Evolutionary conservation across 1,284 basidiomycete genomes (phyloP).

Genomic region (Tilletia indica): DNA sequence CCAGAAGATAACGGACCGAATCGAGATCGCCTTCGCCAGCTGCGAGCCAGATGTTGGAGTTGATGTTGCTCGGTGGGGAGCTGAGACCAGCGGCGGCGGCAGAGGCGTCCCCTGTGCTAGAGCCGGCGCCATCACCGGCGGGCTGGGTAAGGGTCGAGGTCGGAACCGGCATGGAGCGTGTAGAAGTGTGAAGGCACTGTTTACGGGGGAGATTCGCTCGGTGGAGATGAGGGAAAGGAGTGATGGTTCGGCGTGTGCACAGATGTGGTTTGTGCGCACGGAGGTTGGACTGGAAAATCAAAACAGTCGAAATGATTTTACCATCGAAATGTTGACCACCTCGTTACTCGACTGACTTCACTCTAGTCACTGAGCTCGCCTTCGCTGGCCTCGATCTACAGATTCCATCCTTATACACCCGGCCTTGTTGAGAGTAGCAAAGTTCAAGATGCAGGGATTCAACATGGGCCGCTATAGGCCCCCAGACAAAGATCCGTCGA

Average conservation of each 20-base stretch:
- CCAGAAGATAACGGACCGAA: slow-evolving; percentile 43
- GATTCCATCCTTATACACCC: neutral
- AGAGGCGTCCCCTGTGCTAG: neutral
- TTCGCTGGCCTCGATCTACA: neutral
- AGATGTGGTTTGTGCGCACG: too few relatives aligned
- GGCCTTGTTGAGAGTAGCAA: too few relatives aligned
- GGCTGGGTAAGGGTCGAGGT: slow-evolving; percentile 3
- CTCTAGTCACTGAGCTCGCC: too few relatives aligned
- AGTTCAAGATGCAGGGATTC: slow-evolving; percentile 49
- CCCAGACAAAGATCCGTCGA: slow-evolving; percentile 32
- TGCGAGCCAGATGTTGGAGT: slow-evolving; percentile 52
- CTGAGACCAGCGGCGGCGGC: too few relatives aligned
- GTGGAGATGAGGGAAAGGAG: too few relatives aligned
- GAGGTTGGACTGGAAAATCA: too few relatives aligned
- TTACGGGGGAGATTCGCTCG: too few relatives aligned
- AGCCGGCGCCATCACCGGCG: neutral
- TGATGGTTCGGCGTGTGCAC: too few relatives aligned
- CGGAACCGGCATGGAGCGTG: neutral
- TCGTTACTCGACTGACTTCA: too few relatives aligned
- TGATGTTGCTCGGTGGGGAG: neutral
- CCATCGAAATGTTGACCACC: too few relatives aligned
- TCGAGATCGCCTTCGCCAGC: slow-evolving; percentile 51
- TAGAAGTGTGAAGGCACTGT: too few relatives aligned
- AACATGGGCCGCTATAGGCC: slow-evolving; percentile 51
- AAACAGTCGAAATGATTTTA: too few relatives aligned